Evolutionary conservation across 768 basidiomycete species (phyloP), one percentile per base, ranked within the genome.

Genomic region (Agaricus blazei): DNA sequence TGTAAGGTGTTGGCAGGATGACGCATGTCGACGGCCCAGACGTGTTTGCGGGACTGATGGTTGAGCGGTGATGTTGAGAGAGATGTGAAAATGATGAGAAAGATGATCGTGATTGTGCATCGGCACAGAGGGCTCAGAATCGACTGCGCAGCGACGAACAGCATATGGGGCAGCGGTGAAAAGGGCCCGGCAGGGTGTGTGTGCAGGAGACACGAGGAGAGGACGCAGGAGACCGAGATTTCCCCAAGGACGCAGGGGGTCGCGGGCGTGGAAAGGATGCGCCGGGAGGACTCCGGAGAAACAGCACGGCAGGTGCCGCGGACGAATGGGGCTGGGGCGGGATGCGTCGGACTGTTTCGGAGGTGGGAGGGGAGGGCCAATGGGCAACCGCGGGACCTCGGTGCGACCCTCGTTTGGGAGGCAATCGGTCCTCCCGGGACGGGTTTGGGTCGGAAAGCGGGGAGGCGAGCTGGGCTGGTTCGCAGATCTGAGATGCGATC

Each of bases 361-460:
- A 43, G 41, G 47, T 54, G 58, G 56, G 58, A 55, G 49, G 15
- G 57, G 57, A 56, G 29, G 52, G 58, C 47, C 19, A 19, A 34
- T 52, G 47, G 59, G 19, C 3, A 56, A 61, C 67, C 67, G 69
- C 67, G 65, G 65, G 56, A 58, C 64, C 61, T 64, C 62, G 63
- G 63, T 59, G 40, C 38, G 47, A 43, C 42, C 51, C 28, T 38
- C 41, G 51, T 51, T 59, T 34, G 47, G 42, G 34, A 58, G 51
- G 27, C 43, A 51, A 52, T 7, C 51, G 19, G 19, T 19, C 19
- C 19, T 19, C 19, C 19, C 19, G 19, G 19, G 19, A 19, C 19
- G 19, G 19, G 19, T 19, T 19, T 47, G 38, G 56, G 23, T 51
- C 44, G 23, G 4, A 31, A 24, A 47, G 44, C 48, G 45, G 54